Conservation (phyloP, 2,329 filamentous ascomycete species). For the Penicillium verrucosum region DNA sequence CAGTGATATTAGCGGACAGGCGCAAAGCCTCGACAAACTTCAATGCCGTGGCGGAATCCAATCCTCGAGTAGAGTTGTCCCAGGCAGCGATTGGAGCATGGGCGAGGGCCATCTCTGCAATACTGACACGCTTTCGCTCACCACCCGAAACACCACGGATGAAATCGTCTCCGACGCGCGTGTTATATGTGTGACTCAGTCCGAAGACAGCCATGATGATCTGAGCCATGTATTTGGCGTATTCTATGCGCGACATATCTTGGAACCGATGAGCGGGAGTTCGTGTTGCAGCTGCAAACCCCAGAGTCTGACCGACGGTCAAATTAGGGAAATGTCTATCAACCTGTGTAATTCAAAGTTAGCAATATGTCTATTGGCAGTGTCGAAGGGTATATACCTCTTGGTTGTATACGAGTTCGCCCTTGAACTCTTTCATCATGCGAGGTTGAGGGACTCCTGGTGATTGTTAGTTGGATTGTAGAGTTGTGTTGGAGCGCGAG, state of each 20-base stretch:
- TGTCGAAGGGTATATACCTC: conserved; percentile 41
- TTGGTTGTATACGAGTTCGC: conserved; percentile 37
- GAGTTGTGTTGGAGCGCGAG: not conserved
- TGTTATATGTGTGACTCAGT: conserved; percentile 47
- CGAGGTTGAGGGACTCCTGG: conserved; percentile 23
- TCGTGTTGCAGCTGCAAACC: conserved; percentile 69
- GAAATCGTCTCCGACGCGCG: conserved; percentile 51
- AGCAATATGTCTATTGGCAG: not conserved
- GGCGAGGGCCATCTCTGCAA: conserved; percentile 52
- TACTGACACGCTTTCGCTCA: conserved; percentile 58
- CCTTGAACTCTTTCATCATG: conserved; percentile 38
- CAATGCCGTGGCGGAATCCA: conserved; percentile 52
- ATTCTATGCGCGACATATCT: conserved; percentile 33
- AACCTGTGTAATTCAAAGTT: conserved; percentile 56
- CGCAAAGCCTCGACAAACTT: conserved; percentile 52
- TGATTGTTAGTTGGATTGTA: not conserved
- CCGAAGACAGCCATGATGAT: conserved; percentile 45
- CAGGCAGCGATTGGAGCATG: conserved; percentile 43
- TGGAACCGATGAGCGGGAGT: conserved; percentile 37
- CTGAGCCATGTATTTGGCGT: conserved; percentile 41
- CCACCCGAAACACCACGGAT: conserved; percentile 60
- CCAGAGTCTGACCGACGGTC: conserved; percentile 70
- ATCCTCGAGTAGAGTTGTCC: conserved; percentile 46
- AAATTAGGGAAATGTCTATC: conserved; percentile 67
- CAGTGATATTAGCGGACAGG: conserved; percentile 44